These are phyloP conservation scores for Hsuehochloa calcarea DNA, from an alignment of 176 grass and related monocot species.

Conservation along the genomic window DNA sequence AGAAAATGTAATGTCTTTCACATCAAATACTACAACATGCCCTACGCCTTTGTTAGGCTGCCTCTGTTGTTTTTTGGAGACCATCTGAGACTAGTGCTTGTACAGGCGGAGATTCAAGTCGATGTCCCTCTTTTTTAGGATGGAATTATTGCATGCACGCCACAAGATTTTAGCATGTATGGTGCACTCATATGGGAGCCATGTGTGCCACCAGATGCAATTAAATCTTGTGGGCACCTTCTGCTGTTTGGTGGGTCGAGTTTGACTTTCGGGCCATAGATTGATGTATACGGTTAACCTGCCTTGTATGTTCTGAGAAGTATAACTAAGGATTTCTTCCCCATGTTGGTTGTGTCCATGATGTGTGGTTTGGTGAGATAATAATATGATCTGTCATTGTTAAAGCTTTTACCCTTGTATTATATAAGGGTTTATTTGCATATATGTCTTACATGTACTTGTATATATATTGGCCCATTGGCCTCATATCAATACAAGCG, in stretches of 20 bases:
- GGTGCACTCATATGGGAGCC: constrained; percentile 36
- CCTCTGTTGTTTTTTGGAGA: background rate
- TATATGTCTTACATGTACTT: no score
- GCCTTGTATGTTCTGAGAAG: background rate
- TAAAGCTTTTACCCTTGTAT: no score
- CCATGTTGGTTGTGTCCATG: background rate
- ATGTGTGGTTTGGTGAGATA: background rate
- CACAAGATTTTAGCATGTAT: constrained; percentile 36
- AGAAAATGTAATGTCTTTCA: background rate
- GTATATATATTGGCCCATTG: no score
- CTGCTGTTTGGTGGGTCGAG: constrained; percentile 26
- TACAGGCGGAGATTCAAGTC: constrained; percentile 3
- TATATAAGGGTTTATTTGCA: no score
- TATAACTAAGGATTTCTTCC: background rate
- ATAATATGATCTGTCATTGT: background rate
- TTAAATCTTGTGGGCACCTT: constrained; percentile 34
- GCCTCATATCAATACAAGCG: no score
- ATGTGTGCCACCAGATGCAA: constrained; percentile 49
- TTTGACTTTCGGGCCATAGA: constrained; percentile 27
- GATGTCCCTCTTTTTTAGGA: constrained; percentile 21
- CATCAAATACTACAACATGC: background rate
- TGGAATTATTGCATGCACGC: constrained; percentile 39
- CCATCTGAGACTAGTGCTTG: constrained; percentile 18
- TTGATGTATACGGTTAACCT: constrained; percentile 27
- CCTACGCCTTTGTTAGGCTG: background rate